A percentile compares a stretch with the other conserved stretches of the same genome.
phyloP scores from a whole-genome alignment of 768 basidiomycete genomes.

The Lactarius hatsudake region DNA sequence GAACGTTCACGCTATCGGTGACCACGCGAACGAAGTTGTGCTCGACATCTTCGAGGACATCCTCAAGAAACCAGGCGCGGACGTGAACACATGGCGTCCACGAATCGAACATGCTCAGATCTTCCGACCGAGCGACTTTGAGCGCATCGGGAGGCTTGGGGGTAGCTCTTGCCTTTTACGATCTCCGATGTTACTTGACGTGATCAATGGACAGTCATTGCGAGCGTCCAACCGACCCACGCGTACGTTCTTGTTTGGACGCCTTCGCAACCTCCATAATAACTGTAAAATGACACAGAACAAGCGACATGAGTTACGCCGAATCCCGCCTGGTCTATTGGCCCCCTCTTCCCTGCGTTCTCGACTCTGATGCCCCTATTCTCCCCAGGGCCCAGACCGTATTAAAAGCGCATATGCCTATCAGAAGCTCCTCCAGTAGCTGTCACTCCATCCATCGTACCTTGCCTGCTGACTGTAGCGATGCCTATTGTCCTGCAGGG shows the following conservation, averaged over 20 bases:
- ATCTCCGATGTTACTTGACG: background rate
- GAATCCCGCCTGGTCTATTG: slow-evolving; percentile 66
- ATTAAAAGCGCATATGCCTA: slow-evolving; percentile 92
- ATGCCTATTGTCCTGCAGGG: slow-evolving; percentile 34
- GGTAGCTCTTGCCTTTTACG: slow-evolving; percentile 42
- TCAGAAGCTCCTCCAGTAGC: slow-evolving; percentile 68
- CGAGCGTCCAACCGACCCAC: slow-evolving; percentile 92
- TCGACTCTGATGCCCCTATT: background rate
- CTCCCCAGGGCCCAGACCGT: slow-evolving; percentile 67
- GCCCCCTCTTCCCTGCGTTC: background rate
- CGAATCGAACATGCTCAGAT: slow-evolving; percentile 95
- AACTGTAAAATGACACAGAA: slow-evolving; percentile 40
- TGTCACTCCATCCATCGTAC: slow-evolving; percentile 7
- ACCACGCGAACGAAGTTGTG: slow-evolving; percentile 79
- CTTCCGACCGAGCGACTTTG: slow-evolving; percentile 65
- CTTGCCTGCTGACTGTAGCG: background rate
- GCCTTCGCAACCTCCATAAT: background rate
- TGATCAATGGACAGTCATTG: slow-evolving; percentile 60
- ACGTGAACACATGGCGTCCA: slow-evolving; percentile 56
- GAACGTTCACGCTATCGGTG: slow-evolving; percentile 90
- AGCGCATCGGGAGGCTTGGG: slow-evolving; percentile 67
- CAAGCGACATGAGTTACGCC: slow-evolving; percentile 91
- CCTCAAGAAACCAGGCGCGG: slow-evolving; percentile 25
- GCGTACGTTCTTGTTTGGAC: slow-evolving; percentile 50
- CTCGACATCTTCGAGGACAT: slow-evolving; percentile 80